phyloP scores from a whole-genome alignment of 2,329 filamentous ascomycete genomes.

The Colletotrichum sp. region DNA sequence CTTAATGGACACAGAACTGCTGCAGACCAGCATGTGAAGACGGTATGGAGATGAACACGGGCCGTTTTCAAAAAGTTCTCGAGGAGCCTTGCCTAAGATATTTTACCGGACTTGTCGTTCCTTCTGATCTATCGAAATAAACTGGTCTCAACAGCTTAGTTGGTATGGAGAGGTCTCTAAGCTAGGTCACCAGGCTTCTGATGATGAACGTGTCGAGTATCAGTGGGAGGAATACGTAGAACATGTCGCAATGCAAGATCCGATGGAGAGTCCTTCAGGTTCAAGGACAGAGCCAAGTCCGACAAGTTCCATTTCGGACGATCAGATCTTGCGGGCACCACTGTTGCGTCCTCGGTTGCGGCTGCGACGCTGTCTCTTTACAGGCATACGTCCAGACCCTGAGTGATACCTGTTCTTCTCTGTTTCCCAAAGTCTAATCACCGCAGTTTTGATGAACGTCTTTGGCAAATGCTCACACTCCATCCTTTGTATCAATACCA shows the following conservation, averaged over 20 bases:
- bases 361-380: not conserved
- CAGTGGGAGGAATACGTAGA: not conserved
- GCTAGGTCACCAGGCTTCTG: not conserved
- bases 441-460: not conserved
- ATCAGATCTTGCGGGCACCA: not conserved
- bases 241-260: not conserved
- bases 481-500: not conserved
- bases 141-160: not conserved
- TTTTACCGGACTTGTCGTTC: not conserved
- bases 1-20: not conserved
- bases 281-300: not conserved
- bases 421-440: not conserved
- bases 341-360: not conserved
- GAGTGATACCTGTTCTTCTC: not conserved
- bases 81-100: not conserved
- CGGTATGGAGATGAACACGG: not conserved
- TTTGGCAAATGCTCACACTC: not conserved
- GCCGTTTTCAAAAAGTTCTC: not conserved
- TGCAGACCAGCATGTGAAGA: not conserved
- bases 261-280: not conserved
- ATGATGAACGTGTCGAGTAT: not conserved
- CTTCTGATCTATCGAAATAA: not conserved
- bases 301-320: not conserved
- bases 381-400: not conserved
- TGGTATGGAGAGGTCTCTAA: not conserved